Conservation (phyloP, 176 grass and related monocot genomes). For the Eremochloa ophiuroides region DNA sequence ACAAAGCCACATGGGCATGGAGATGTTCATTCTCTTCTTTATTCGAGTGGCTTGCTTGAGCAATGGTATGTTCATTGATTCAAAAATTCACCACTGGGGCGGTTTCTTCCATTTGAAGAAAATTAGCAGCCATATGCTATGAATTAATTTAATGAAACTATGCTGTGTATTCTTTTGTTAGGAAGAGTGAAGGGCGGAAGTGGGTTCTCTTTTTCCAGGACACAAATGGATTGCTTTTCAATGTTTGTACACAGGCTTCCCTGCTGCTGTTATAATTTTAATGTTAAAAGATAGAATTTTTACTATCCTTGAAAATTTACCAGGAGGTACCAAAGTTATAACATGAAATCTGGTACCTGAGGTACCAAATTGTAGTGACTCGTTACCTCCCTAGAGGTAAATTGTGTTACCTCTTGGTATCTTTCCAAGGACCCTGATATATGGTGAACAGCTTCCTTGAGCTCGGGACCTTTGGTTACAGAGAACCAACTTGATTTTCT, state of each 20-base stretch:
- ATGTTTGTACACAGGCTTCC: conserved; percentile 48
- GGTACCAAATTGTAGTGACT: neutral
- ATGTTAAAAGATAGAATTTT: neutral
- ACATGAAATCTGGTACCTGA: neutral
- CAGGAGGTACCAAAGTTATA: neutral
- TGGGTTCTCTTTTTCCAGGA: conserved; percentile 99
- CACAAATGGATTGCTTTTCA: conserved; percentile 95
- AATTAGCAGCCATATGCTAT: neutral
- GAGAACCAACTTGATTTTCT: neutral
- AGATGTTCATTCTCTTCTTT: conserved; percentile 94
- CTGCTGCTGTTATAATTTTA: conserved; percentile 15
- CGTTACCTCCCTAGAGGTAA: neutral
- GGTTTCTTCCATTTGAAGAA: neutral
- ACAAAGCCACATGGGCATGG: conserved; percentile 98
- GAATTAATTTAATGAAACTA: conserved; percentile 22
- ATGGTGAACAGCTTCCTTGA: conserved; percentile 3
- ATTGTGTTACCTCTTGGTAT: neutral
- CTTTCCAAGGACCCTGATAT: neutral
- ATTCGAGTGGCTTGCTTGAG: conserved; percentile 83
- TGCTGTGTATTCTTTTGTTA: conserved; percentile 29
- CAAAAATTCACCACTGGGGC: neutral
- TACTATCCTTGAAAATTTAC: neutral
- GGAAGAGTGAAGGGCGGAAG: conserved; percentile 57
- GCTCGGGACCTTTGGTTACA: neutral
- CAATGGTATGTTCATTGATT: conserved; percentile 58